Evolutionary conservation across 345 rosid species (phyloP), one percentile per base, ranked within the genome.

Genomic region (Salix udensis): DNA sequence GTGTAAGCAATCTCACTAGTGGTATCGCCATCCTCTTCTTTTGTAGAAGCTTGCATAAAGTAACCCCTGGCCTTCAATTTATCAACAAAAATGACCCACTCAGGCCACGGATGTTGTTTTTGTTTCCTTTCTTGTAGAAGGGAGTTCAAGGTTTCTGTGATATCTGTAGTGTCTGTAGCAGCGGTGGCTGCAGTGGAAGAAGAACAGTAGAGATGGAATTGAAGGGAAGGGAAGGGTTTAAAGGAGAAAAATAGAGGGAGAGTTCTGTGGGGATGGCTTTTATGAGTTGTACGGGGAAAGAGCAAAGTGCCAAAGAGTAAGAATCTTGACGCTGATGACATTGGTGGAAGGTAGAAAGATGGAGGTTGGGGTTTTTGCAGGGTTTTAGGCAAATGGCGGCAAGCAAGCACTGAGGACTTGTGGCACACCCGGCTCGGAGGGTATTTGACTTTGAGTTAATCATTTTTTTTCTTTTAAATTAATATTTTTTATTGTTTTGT

Each of bases 31-130:
- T 72, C 61, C 24, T 31, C 75, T 19, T 14, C 46, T 2, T 55
- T 6, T 21, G 10, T 14, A 42, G 74, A 26, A 74, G 68, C 8
- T 14, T 79, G 84, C 18, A 75, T 73, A 70, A 94, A 82, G 85
- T 92, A 94, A 14, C 96, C 96, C 23, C 87, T 90, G 50, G 84
- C 75, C 83, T 84, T 92, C 81, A 94, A 86, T n/a, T 82, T 74
- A 84, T 94, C 92, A 18, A 94, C 87, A 80, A 94, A 94, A 71
- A 52, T 77, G 16, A 91, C 87, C 98, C 97, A 94, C 84, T 92
- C 98, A 0, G 94, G 89, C 98, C 98, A 93, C 12, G 97, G 98
- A 71, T 95, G 97, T 6, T 14, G 72, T 42, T 71, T 68, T 1
- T 44, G 65, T n/a, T 53, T 58, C 13, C 24, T 23, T n/a, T 68